These are phyloP conservation scores for Penicillium maclennaniae DNA, from an alignment of 495 filamentous ascomycete genomes.

Conservation along the genomic window DNA sequence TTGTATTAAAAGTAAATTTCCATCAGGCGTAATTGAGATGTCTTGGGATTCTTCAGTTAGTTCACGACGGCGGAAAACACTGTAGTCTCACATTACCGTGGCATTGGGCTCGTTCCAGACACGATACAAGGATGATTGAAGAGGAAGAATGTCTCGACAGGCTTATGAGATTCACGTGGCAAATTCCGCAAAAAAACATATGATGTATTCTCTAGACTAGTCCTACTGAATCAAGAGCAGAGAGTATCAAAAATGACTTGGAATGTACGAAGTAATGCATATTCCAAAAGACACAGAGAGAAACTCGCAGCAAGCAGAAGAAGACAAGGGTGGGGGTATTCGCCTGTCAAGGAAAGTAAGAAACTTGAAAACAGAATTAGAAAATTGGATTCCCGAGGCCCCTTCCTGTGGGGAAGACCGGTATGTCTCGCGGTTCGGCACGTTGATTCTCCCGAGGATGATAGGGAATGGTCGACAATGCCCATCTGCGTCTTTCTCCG, in stretches of 20 bases:
- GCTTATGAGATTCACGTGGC: background rate
- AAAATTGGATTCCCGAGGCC: background rate
- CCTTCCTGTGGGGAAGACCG: conserved; percentile 14
- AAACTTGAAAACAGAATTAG: background rate
- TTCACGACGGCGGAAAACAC: background rate
- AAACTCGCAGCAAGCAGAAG: conserved; percentile 2
- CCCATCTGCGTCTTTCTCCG: background rate
- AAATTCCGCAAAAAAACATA: background rate
- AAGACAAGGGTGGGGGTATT: conserved; percentile 24
- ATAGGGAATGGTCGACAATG: background rate
- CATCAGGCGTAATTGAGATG: background rate
- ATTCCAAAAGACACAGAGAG: background rate
- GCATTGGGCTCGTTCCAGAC: background rate
- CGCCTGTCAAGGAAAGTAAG: conserved; percentile 14
- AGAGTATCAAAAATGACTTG: background rate
- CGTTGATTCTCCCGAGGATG: background rate
- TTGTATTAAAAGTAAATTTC: background rate
- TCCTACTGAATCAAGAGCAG: background rate
- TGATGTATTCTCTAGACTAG: background rate
- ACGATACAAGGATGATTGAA: background rate
- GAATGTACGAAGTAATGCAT: background rate
- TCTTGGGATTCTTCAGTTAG: background rate
- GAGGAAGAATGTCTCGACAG: background rate
- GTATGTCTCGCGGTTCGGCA: background rate
- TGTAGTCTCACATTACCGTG: background rate